Conservation (phyloP, 495 filamentous ascomycete species). For the Xylaria venustula region DNA sequence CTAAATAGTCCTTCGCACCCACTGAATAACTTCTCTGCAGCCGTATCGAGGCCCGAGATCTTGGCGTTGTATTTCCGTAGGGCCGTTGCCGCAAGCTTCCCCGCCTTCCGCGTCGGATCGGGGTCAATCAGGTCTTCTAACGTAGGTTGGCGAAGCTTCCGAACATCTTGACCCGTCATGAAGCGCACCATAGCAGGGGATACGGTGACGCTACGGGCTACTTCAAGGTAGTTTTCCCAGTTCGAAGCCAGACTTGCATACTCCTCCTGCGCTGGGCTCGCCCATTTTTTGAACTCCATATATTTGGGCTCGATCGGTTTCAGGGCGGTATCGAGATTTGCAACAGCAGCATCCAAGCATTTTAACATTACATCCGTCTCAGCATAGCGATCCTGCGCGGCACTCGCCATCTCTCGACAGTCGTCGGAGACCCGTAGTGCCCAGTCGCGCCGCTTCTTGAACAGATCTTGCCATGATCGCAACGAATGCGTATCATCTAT, state of each 20-base stretch:
- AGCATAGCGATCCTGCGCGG: conserved; percentile 47
- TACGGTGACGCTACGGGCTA: conserved; percentile 60
- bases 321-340: conserved; percentile 77
- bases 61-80: conserved; percentile 46
- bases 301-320: conserved; percentile 72
- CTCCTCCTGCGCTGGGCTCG: conserved; percentile 65
- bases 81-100: conserved; percentile 43
- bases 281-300: conserved; percentile 70
- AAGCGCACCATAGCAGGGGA: conserved; percentile 51
- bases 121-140: conserved; percentile 72
- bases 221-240: conserved; percentile 66
- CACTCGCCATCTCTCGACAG: conserved; percentile 57
- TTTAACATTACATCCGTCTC: conserved; percentile 71
- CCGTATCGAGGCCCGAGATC: conserved; percentile 47
- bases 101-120: conserved; percentile 64
- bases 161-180: conserved; percentile 48
- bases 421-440: conserved; percentile 64
- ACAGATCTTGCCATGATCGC: conserved; percentile 79
- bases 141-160: conserved; percentile 45
- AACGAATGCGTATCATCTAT: conserved; percentile 71
- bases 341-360: conserved; percentile 72
- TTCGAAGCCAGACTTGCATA: conserved; percentile 62
- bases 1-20: conserved; percentile 45
- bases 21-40: conserved; percentile 42
- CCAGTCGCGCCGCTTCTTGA: conserved; percentile 72